Evolutionary conservation across 495 filamentous ascomycete species (phyloP), one percentile per base, ranked within the genome.

Genomic region (Staphylotrichum longicolle): DNA sequence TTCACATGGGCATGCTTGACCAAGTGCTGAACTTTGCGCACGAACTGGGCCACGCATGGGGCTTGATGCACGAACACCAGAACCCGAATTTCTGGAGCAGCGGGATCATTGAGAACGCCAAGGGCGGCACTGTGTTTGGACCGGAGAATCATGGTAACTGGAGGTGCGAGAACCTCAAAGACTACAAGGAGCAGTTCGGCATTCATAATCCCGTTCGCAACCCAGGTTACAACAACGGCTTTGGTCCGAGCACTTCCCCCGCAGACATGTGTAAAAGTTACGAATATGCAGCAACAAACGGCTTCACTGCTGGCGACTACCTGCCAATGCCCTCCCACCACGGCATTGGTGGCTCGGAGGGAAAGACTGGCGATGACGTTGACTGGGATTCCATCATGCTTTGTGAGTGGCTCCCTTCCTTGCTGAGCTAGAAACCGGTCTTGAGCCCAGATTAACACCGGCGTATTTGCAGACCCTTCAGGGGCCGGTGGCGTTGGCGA

Each of bases 301-400:
- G 1, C 20, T 62, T 62, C 48, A 54, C 30, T 5, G 63, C 63
- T 33, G 0, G 11, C 3, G 59, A 66, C 32, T 64, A 48, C 34
- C 63, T 64, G 42, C 63, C 63, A 9, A 40, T 60, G 42, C 20
- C 34, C 33, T 15, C 20, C 35, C n/a, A 7, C 51, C 35, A 12
- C 12, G 40, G 44, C n/a, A 32, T 45, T 11, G 33, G 10, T 45
- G 20, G 14, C 11, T 44, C 47, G 14, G 33, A 14, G 14, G 49
- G 53, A 37, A 35, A 9, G 14, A 49, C 35, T 20, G 14, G 0
- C 11, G 15, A 51, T 12, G 32, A 62, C 15, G 49, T 66, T 15
- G 63, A 66, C 48, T 62, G 58, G 63, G 20, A 49, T n/a, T 62
- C 59, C 59, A 66, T 66, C 60, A 66, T 66, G 63, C 15, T 66